Percentiles rank a stretch among this genome's conserved stretches.
These are phyloP conservation scores for Trichoderma oligosporum DNA, from an alignment of 2,329 filamentous ascomycete genomes.

Conservation along the genomic window DNA sequence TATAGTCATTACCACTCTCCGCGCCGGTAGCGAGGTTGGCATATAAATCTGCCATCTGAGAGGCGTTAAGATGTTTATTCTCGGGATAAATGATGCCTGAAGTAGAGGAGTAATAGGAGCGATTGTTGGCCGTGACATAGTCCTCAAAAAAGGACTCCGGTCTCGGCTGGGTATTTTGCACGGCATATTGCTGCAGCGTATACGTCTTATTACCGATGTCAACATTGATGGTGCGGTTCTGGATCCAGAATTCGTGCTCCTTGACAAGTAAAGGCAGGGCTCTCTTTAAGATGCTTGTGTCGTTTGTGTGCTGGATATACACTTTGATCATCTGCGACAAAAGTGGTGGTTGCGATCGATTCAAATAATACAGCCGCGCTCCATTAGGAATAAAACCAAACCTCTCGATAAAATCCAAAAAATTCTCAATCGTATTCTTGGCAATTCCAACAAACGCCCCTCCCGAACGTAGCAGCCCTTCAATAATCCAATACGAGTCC, in stretches of 20 bases:
- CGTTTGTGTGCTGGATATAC: slow-evolving; percentile 63
- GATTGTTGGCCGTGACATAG: slow-evolving; percentile 61
- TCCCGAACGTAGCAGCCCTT: slow-evolving; percentile 61
- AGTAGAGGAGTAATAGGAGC: slow-evolving; percentile 56
- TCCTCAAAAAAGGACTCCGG: slow-evolving; percentile 66
- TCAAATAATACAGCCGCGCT: slow-evolving; percentile 63
- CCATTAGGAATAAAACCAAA: slow-evolving; percentile 67
- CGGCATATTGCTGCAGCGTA: slow-evolving; percentile 55
- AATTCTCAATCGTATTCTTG: slow-evolving; percentile 66
- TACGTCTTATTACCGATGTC: slow-evolving; percentile 46
- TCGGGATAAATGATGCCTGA: slow-evolving; percentile 58
- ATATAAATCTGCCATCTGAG: slow-evolving; percentile 52
- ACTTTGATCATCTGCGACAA: slow-evolving; percentile 62
- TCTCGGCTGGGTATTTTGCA: slow-evolving; percentile 61
- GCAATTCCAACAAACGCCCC: slow-evolving; percentile 61
- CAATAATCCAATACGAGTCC: slow-evolving; percentile 67
- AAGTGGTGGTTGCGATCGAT: slow-evolving; percentile 64
- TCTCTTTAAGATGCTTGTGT: slow-evolving; percentile 56
- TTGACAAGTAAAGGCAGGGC: slow-evolving; percentile 60
- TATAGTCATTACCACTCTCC: slow-evolving; percentile 65
- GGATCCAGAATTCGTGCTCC: slow-evolving; percentile 61
- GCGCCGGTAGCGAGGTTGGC: slow-evolving; percentile 61
- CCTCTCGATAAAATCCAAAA: slow-evolving; percentile 61
- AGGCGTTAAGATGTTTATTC: slow-evolving; percentile 46
- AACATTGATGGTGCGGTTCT: slow-evolving; percentile 56